Conservation (phyloP, 495 filamentous ascomycete species). For the Penicillium odoratum region DNA sequence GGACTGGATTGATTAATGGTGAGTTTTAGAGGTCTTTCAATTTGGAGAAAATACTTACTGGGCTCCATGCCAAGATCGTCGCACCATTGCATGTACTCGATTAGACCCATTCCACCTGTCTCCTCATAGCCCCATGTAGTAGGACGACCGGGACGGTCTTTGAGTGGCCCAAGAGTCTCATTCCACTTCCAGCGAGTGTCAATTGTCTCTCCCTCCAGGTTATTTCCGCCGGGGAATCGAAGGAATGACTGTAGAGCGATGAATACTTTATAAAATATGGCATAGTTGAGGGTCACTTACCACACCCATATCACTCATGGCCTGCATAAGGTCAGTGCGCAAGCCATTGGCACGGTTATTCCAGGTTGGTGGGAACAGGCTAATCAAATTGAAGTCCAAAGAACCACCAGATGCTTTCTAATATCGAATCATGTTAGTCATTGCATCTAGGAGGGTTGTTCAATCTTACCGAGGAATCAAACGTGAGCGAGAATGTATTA, state of each 20-base stretch:
- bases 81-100: constrained; percentile 66
- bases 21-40: background rate
- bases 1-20: constrained; percentile 29
- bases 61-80: constrained; percentile 63
- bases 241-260: constrained; percentile 52
- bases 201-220: constrained; percentile 57
- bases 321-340: constrained; percentile 59
- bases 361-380: constrained; percentile 66
- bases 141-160: constrained; percentile 58
- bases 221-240: constrained; percentile 67
- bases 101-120: constrained; percentile 56
- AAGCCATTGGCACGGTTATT: constrained; percentile 59
- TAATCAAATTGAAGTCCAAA: constrained; percentile 67
- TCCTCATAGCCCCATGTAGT: constrained; percentile 62
- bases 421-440: background rate
- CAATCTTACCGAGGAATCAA: constrained; percentile 47
- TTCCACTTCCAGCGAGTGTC: constrained; percentile 66
- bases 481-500: constrained; percentile 64
- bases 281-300: constrained; percentile 12
- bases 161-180: constrained; percentile 64
- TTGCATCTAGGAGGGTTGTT: background rate
- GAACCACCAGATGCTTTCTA: constrained; percentile 44
- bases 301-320: constrained; percentile 49
- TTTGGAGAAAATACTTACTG: constrained; percentile 20
- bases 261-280: background rate